A percentile compares a stretch with the other conserved stretches of the same genome.
phyloP scores from a whole-genome alignment of 805 yeast genomes.

The Danielia reshetovae region DNA sequence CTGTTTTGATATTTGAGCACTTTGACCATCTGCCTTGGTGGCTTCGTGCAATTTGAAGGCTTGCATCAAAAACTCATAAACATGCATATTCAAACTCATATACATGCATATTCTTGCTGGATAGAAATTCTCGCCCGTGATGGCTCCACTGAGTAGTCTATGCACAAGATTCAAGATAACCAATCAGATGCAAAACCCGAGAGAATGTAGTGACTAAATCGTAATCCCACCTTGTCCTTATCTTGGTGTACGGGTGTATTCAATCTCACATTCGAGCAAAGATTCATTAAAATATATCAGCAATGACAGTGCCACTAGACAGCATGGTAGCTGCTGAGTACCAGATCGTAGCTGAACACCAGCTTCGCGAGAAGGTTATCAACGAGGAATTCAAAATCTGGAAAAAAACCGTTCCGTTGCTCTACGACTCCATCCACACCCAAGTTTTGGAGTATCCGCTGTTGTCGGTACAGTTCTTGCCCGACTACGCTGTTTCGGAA shows the following conservation, averaged over 20 bases:
- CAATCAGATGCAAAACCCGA: too few species aligned
- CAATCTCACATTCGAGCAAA: constrained; percentile 2
- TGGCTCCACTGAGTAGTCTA: too few species aligned
- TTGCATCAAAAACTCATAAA: too few species aligned
- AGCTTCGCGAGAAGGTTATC: constrained; percentile 54
- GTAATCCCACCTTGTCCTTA: background rate
- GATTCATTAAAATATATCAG: background rate
- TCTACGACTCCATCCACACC: constrained; percentile 72
- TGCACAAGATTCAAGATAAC: too few species aligned
- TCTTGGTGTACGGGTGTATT: constrained; percentile 8
- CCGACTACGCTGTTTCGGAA: constrained; percentile 34
- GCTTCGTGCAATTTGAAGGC: too few species aligned
- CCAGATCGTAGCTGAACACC: constrained; percentile 43
- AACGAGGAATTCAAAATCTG: constrained; percentile 77
- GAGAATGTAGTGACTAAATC: too few species aligned
- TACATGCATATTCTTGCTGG: too few species aligned
- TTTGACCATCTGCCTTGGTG: too few species aligned
- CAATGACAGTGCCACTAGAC: constrained; percentile 8
- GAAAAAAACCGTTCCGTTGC: constrained; percentile 79
- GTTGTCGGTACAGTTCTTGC: constrained; percentile 65
- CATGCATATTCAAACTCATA: too few species aligned
- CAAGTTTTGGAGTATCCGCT: constrained; percentile 69
- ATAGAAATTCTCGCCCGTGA: too few species aligned
- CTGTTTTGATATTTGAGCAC: too few species aligned
- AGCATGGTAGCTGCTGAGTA: constrained; percentile 25